Conservation (phyloP, 2,329 filamentous ascomycete species). For the Corynespora cassiicola region DNA sequence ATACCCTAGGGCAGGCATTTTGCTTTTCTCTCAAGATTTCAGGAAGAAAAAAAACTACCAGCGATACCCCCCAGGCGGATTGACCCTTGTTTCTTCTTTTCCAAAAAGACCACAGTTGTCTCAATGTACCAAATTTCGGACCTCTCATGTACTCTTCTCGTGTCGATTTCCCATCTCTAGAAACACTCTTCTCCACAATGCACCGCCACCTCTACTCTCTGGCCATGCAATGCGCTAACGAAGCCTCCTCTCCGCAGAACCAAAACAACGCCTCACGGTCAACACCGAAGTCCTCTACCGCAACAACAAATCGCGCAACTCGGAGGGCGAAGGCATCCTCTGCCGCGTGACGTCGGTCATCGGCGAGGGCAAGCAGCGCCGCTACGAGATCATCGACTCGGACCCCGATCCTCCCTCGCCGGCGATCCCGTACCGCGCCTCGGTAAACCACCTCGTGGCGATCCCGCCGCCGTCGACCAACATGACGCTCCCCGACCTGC, state of each 20-base stretch:
- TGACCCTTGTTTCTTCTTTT: too few species aligned
- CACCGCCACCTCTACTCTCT: too few species aligned
- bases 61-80: too few species aligned
- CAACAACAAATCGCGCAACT: constrained; percentile 48
- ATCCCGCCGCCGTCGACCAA: constrained; percentile 53
- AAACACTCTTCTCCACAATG: too few species aligned
- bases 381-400: constrained; percentile 60
- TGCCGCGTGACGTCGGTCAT: constrained; percentile 59
- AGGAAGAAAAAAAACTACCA: too few species aligned
- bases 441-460: constrained; percentile 52
- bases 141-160: too few species aligned
- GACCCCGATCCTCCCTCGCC: constrained; percentile 51
- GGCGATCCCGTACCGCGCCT: constrained; percentile 51
- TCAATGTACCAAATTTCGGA: too few species aligned
- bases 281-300: constrained; percentile 60
- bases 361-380: constrained; percentile 59
- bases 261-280: constrained; percentile 40
- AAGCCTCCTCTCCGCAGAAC: constrained; percentile 16
- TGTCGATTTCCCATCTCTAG: too few species aligned
- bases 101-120: too few species aligned
- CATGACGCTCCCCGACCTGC: constrained; percentile 48
- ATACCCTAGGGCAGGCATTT: too few species aligned
- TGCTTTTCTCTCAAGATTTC: too few species aligned
- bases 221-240: constrained; percentile 11
- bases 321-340: constrained; percentile 59